A percentile compares a stretch with the other conserved stretches of the same genome.
Evolutionary conservation across 2,329 filamentous ascomycete genomes (phyloP).

Genomic region (Pochonia chlamydosporia): DNA sequence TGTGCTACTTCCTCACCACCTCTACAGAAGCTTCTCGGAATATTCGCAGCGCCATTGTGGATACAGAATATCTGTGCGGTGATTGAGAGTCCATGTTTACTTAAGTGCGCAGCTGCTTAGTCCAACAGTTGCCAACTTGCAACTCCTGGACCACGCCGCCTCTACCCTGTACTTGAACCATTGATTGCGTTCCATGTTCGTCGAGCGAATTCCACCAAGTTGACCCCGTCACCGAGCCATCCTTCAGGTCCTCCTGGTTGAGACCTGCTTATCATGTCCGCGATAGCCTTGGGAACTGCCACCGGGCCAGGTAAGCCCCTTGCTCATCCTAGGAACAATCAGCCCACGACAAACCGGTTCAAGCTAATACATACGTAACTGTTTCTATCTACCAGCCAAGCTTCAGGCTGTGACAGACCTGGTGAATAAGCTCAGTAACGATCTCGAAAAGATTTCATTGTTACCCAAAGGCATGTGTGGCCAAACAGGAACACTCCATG

Average conservation of each 20-base stretch:
- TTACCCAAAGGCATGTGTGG: conserved; percentile 49
- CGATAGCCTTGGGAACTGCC: conserved; percentile 21
- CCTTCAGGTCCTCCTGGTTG: no score
- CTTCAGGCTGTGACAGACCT: conserved; percentile 61
- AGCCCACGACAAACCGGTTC: conserved; percentile 5
- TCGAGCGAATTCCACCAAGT: no score
- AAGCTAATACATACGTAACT: conserved; percentile 14
- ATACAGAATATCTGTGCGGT: not conserved
- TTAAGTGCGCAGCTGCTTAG: no score
- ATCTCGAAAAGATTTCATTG: conserved; percentile 56
- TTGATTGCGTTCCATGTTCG: no score
- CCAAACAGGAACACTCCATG: conserved; percentile 4
- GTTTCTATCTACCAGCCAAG: conserved; percentile 45
- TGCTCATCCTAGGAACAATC: no score
- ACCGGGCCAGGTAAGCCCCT: conserved; percentile 35
- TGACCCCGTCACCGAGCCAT: no score
- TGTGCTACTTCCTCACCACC: no score
- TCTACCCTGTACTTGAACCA: no score
- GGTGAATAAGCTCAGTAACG: conserved; percentile 54
- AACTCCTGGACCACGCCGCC: not conserved
- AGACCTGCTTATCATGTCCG: conserved; percentile 16
- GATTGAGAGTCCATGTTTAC: not conserved
- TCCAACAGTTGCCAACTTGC: not conserved
- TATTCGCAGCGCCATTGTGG: no score
- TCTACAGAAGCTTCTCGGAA: no score